phyloP scores from a whole-genome alignment of 176 grass and related monocot genomes.

The Urochloa ruziziensis region DNA sequence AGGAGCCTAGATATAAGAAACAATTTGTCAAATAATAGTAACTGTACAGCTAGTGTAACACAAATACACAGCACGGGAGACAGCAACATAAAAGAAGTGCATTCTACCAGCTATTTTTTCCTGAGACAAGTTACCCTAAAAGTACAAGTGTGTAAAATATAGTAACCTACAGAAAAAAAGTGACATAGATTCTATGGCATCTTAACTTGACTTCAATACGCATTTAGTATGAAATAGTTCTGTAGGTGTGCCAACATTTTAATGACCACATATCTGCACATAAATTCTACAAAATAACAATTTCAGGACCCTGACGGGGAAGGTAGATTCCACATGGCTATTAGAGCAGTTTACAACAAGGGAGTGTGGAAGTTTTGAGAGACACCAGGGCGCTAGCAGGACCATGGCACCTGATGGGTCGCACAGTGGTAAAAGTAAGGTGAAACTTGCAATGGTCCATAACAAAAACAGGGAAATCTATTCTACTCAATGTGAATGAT shows the following conservation, averaged over 20 bases:
- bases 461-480: background rate
- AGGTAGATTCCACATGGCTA: background rate
- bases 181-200: background rate
- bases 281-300: background rate
- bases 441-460: background rate
- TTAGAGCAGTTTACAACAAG: background rate
- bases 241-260: background rate
- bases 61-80: background rate
- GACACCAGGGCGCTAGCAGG: background rate
- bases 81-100: background rate
- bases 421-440: background rate
- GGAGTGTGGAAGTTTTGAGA: background rate
- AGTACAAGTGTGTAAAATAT: constrained; percentile 4
- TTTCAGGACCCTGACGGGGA: background rate
- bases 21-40: background rate
- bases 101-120: background rate
- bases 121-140: background rate
- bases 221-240: constrained; percentile 6
- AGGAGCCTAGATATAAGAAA: constrained; percentile 58
- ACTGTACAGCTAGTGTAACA: background rate
- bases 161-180: too few relatives aligned
- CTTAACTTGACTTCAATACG: constrained; percentile 17
- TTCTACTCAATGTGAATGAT: background rate
- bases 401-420: background rate
- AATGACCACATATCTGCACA: background rate